These are phyloP conservation scores for Aureobasidium sp. DNA, from an alignment of 2,329 filamentous ascomycete species.

Conservation along the genomic window DNA sequence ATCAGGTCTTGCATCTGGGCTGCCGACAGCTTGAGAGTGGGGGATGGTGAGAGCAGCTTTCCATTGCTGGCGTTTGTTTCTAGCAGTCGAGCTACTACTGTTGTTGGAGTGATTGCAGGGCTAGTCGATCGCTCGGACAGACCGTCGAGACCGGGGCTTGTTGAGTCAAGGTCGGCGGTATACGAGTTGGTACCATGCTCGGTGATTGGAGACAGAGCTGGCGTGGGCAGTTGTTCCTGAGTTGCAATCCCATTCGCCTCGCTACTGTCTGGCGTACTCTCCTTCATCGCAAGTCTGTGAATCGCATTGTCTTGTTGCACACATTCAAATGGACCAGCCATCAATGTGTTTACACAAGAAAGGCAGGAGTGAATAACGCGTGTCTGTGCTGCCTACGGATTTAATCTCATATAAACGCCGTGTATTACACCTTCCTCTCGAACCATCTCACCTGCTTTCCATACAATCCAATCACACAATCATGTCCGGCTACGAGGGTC, in stretches of 20 bases:
- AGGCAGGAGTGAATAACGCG: constrained; percentile 7
- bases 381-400: neutral
- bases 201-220: constrained; percentile 21
- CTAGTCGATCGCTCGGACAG: neutral
- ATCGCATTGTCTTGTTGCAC: neutral
- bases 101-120: neutral
- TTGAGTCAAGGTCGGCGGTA: neutral
- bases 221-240: constrained; percentile 20
- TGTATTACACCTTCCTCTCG: neutral
- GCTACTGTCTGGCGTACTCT: neutral
- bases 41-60: constrained; percentile 23
- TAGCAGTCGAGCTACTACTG: neutral
- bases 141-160: neutral
- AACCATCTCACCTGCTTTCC: too few relatives aligned
- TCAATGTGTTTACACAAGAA: neutral
- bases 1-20: constrained; percentile 48
- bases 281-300: neutral
- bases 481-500: constrained; percentile 42
- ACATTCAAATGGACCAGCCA: neutral
- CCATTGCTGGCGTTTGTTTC: neutral
- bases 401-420: neutral
- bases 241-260: neutral
- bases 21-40: constrained; percentile 44
- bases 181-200: constrained; percentile 16
- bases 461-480: neutral